A percentile compares a stretch with the other conserved stretches of the same genome.
phyloP scores from a whole-genome alignment of 331 rosid species.

The Quercus phellos region DNA sequence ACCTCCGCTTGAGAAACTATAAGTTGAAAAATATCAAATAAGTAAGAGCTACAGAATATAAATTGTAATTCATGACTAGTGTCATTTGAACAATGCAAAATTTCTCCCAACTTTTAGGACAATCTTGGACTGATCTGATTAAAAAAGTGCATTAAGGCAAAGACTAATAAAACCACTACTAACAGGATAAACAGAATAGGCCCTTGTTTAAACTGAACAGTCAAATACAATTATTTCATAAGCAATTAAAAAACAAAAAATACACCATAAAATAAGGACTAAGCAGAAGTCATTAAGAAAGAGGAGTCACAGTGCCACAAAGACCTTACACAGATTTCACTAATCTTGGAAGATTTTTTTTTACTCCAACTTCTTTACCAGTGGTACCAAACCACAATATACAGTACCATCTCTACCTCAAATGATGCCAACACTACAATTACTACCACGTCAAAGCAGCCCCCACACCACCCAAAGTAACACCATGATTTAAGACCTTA shows the following conservation, averaged over 20 bases:
- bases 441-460: not conserved
- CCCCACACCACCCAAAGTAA: not conserved
- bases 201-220: not conserved
- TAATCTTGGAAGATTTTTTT: not conserved
- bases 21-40: not conserved
- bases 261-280: not conserved
- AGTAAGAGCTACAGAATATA: not conserved
- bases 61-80: not conserved
- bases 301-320: not conserved
- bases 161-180: not conserved
- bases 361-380: not conserved
- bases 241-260: not conserved
- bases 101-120: not conserved
- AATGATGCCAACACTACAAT: not conserved
- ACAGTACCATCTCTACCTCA: not conserved
- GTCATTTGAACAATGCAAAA: not conserved
- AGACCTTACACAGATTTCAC: not conserved
- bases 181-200: not conserved
- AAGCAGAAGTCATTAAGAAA: not conserved
- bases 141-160: not conserved
- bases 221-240: not conserved
- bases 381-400: not conserved
- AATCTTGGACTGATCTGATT: not conserved
- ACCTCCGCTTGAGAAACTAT: slow-evolving; percentile 95
- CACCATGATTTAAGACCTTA: not conserved